Base-by-base conservation (phyloP, 2,329 filamentous ascomycete species). In the Hypoxylon sp. region DNA sequence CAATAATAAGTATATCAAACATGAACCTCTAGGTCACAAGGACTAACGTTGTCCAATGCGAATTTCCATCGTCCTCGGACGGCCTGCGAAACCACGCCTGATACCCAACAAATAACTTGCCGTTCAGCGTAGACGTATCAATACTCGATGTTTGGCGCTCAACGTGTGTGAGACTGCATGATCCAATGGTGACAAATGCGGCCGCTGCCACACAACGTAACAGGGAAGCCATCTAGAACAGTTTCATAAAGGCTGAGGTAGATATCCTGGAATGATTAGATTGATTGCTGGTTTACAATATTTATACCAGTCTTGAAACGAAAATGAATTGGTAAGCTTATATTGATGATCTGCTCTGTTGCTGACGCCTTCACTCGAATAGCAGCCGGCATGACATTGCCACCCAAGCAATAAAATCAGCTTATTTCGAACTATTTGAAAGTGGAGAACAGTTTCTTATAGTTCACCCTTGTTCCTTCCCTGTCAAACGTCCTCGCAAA, bases 71-170 rank as follows among this genome's bases (percentile, higher is more conserved):
- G 33, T 70, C 70, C 32, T 71, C 70, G 2, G 49, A 8, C 4
- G 72, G 72, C 30, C 71, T 73, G 26, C 72, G 69, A 45, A 73
- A 73, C 72, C 72, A 73, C 22, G 67, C 72, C 53, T 73, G 71
- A 32, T 73, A 73, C 22, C 72, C 72, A 14, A 71, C 70, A 16
- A 73, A 72, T 24, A 73, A 63, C 16, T 73, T 70, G 3, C 71
- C 71, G 45, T 73, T 69, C 20, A 73, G 51, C 8, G 72, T 70
- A 44, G 72, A 72, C 42, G 67, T 66, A 40, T 73, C 71, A 38
- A 73, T 71, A 14, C 51, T 68, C 11, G 65, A 67, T 26, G n/a
- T n/a, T n/a, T 67, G 64, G 28, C 64, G 64, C 45, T 45, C 33
- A 16, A 24, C 30, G 16, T 33, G 9, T 33, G 24, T 14, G 18